A percentile compares a stretch with the other conserved stretches of the same genome.
These are phyloP conservation scores for Fonsecaea monophora DNA, from an alignment of 2,329 filamentous ascomycete species.

Conservation along the genomic window DNA sequence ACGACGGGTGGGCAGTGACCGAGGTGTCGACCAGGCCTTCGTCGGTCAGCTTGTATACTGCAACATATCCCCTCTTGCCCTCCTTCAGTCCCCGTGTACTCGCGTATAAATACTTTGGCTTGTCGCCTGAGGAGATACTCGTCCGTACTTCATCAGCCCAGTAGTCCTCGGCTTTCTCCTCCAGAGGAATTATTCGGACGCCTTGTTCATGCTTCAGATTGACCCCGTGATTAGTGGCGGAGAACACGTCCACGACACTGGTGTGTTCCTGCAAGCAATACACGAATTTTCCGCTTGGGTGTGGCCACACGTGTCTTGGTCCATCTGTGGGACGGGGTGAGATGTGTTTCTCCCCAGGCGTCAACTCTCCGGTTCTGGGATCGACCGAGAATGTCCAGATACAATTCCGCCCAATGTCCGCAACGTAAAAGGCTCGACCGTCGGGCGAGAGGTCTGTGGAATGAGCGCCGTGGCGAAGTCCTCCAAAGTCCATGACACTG, in stretches of 20 bases:
- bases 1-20: background rate
- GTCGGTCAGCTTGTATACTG: slow-evolving; percentile 34
- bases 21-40: slow-evolving; percentile 31
- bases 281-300: slow-evolving; percentile 37
- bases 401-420: slow-evolving; percentile 42
- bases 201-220: slow-evolving; percentile 36
- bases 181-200: slow-evolving; percentile 36
- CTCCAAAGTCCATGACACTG: slow-evolving; percentile 41
- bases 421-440: slow-evolving; percentile 40
- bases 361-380: slow-evolving; percentile 21
- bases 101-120: slow-evolving; percentile 39
- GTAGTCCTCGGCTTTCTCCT: slow-evolving; percentile 29
- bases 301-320: slow-evolving; percentile 40
- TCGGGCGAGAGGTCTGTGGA: slow-evolving; percentile 41
- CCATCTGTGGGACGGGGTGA: slow-evolving; percentile 38
- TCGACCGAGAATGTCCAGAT: slow-evolving; percentile 40
- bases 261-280: slow-evolving; percentile 41
- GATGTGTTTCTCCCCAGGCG: slow-evolving; percentile 37
- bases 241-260: slow-evolving; percentile 40
- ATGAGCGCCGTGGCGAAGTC: slow-evolving; percentile 42
- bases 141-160: slow-evolving; percentile 42
- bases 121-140: slow-evolving; percentile 28
- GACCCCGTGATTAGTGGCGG: slow-evolving; percentile 22
- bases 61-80: slow-evolving; percentile 37
- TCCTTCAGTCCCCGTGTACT: slow-evolving; percentile 36